Evolutionary conservation across 192 early-diverging fungal genomes (phyloP), one percentile per base, ranked within the genome.

Genomic region (Chytriomyces confervae): DNA sequence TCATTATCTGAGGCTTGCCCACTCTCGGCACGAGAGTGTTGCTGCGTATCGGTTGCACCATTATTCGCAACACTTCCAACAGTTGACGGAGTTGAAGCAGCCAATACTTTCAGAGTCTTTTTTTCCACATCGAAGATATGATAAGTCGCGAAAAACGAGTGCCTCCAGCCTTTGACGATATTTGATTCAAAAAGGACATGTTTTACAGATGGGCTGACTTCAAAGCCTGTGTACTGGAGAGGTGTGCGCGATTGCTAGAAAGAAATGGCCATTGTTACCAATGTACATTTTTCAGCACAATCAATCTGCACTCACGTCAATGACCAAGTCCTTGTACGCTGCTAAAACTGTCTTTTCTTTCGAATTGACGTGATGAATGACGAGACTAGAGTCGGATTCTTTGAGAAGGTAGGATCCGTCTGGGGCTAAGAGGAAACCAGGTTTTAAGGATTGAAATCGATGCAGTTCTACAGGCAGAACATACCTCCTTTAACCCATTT

Each of bases 131-230:
- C 89, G 84, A 89, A 96, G 50, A 98, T 75, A 62, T 88, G 92
- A 72, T 96, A 94, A 63, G 92, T 93, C 62, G 93, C 92, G 68
- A 84, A 89, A 70, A 87, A 92, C 1, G 94, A 95, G 80, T 95
- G 94, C 62, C 97, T 85, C 95, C 95, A 98, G 47, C 84, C 84
- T 83, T 88, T 88, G 63, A 87, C 87, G 60, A 81, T 76, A 62
- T 93, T 85, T 9, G 91, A 89, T 62, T 85, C 88, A 45, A 97
- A 80, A 60, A 98, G 85, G 23, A 98, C 70, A 76, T 92, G 94
- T 74, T 93, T 81, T 74, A 91, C 86, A 44, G 72, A 43, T 9
- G 72, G 72, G 44, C 60, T 62, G 24, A 62, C 20, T 10, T 62
- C 29, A 27, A 62, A 74, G 13, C 46, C 50, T 46, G 72, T 50